These are phyloP conservation scores for Xylaria sp. DNA, from an alignment of 2,329 filamentous ascomycete species.

Conservation along the genomic window DNA sequence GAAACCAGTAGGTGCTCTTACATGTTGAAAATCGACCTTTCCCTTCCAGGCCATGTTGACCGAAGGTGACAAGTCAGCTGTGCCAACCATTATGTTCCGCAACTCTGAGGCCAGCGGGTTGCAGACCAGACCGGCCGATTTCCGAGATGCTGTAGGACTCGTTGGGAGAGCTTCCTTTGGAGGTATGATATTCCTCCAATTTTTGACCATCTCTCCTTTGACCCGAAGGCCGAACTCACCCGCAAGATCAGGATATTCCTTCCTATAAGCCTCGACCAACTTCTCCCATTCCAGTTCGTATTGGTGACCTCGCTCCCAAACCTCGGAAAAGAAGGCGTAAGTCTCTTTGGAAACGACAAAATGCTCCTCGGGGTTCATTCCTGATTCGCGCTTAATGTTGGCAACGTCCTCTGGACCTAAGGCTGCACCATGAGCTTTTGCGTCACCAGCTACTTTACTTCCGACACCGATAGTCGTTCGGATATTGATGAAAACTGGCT, in stretches of 20 bases:
- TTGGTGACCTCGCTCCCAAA: conserved; percentile 57
- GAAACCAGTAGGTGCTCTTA: conserved; percentile 4
- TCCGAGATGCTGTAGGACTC: conserved; percentile 61
- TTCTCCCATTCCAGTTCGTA: conserved; percentile 61
- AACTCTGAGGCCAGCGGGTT: conserved; percentile 59
- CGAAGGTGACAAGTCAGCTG: conserved; percentile 59
- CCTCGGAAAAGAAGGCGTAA: conserved; percentile 63
- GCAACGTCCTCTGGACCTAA: conserved; percentile 57
- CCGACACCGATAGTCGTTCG: conserved; percentile 66
- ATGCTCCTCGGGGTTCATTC: conserved; percentile 58
- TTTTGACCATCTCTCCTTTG: conserved; percentile 58
- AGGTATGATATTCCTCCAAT: conserved; percentile 48
- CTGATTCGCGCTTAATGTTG: conserved; percentile 63
- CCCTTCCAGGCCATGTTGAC: conserved; percentile 63
- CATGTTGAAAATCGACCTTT: conserved; percentile 62
- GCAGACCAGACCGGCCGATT: conserved; percentile 59
- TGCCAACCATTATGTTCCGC: conserved; percentile 57
- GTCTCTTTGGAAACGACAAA: conserved; percentile 58
- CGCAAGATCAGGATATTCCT: conserved; percentile 43
- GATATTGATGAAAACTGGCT: conserved; percentile 68
- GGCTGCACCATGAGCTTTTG: conserved; percentile 55
- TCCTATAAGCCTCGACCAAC: conserved; percentile 56
- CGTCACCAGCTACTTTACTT: conserved; percentile 58
- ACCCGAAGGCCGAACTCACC: conserved; percentile 60
- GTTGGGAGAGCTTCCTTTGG: conserved; percentile 54